Conservation (phyloP, 768 basidiomycete genomes). For the Boletus vinaceobasis region DNA sequence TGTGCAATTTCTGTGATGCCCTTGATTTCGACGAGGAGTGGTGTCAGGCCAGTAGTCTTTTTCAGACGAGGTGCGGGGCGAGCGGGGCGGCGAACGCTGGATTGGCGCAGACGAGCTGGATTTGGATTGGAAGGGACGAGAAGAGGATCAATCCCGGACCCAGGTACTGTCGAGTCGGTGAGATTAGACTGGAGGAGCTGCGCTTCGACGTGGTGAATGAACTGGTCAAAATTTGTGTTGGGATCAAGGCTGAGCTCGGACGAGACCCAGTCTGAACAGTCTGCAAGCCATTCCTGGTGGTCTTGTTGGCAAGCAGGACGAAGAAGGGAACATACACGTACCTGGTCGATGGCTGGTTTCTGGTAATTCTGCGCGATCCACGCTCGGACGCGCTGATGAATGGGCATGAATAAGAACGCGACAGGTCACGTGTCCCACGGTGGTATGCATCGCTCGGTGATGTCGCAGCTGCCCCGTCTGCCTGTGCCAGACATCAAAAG, state of each 20-base stretch:
- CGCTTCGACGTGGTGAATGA: slow-evolving; percentile 52
- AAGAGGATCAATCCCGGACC: slow-evolving; percentile 54
- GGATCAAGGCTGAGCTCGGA: slow-evolving; percentile 47
- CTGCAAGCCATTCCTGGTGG: slow-evolving; percentile 69
- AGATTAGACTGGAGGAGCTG: slow-evolving; percentile 76
- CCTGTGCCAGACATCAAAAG: slow-evolving; percentile 78
- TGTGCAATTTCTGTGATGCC: slow-evolving; percentile 80
- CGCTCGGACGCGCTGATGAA: slow-evolving; percentile 34
- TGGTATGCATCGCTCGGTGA: slow-evolving; percentile 18
- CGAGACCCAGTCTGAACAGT: slow-evolving; percentile 65
- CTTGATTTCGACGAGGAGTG: slow-evolving; percentile 72
- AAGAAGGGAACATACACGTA: slow-evolving; percentile 23
- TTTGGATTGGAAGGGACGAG: slow-evolving; percentile 15
- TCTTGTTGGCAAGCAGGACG: neutral
- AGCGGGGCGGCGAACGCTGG: neutral
- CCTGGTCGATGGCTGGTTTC: slow-evolving; percentile 62
- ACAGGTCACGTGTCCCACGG: slow-evolving; percentile 7
- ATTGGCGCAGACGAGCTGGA: slow-evolving; percentile 3
- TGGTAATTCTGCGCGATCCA: slow-evolving; percentile 59
- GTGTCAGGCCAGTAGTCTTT: slow-evolving; percentile 34
- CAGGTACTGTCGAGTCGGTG: slow-evolving; percentile 62
- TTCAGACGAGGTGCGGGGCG: slow-evolving; percentile 11
- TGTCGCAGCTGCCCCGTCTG: slow-evolving; percentile 55
- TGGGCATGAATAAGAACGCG: slow-evolving; percentile 16
- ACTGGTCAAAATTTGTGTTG: slow-evolving; percentile 44